Percentiles rank a stretch among this genome's conserved stretches.
Evolutionary conservation across 1,284 basidiomycete species (phyloP).

Genomic region (Rugosomyces carneus): DNA sequence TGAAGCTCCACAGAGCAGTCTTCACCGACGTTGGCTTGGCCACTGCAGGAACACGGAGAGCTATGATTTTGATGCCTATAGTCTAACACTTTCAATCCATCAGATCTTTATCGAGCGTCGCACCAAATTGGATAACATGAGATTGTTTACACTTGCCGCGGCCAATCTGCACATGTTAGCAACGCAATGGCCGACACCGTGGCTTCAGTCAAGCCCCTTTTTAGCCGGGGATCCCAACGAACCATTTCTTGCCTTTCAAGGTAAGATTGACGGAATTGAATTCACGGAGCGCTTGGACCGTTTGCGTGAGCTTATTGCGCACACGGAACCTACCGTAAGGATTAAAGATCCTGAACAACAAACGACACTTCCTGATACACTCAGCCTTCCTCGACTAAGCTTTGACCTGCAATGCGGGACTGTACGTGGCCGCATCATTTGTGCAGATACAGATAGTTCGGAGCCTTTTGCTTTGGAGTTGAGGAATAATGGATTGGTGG

Average conservation of each 20-base stretch:
- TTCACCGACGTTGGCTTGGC: constrained; percentile 53
- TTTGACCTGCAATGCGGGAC: constrained; percentile 43
- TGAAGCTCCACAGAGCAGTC: constrained; percentile 33
- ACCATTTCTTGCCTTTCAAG: constrained; percentile 46
- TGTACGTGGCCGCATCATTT: constrained; percentile 43
- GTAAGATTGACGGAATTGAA: constrained; percentile 41
- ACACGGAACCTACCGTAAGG: constrained; percentile 9
- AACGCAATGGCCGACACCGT: constrained; percentile 56
- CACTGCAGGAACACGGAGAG: constrained; percentile 25
- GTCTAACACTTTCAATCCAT: constrained; percentile 33
- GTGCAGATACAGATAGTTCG: constrained; percentile 28
- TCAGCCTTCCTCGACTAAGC: constrained; percentile 45
- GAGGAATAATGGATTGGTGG: constrained; percentile 40
- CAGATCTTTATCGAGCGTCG: constrained; percentile 34
- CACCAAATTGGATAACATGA: constrained; percentile 30
- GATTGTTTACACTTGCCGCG: constrained; percentile 39
- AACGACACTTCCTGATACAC: constrained; percentile 9
- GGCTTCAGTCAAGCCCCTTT: constrained; percentile 43
- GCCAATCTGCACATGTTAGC: constrained; percentile 39
- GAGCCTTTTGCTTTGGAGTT: constrained; percentile 47
- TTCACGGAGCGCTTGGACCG: constrained; percentile 48
- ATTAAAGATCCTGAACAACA: constrained; percentile 3
- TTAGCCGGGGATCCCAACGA: constrained; percentile 55
- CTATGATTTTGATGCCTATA: constrained; percentile 42
- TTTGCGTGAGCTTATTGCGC: constrained; percentile 35